Percentiles rank a stretch among this genome's conserved stretches.
phyloP scores from a whole-genome alignment of 116 monocot genomes.

The Phalaenopsis hybrid region DNA sequence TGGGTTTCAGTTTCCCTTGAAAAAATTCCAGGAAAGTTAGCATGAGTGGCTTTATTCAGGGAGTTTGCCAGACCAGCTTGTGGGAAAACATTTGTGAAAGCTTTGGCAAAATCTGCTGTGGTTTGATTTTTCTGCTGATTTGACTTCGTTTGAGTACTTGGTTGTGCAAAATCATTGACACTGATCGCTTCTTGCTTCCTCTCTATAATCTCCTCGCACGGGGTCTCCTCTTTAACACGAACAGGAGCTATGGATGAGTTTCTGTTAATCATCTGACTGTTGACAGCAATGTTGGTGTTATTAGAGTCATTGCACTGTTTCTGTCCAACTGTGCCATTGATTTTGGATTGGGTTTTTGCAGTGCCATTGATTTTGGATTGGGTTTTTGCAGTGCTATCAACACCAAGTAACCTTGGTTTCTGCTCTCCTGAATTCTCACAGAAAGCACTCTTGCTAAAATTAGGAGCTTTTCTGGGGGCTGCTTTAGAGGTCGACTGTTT shows the following conservation, averaged over 20 bases:
- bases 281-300: not conserved
- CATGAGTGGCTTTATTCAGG: slow-evolving; percentile 7
- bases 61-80: not conserved
- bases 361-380: too few relatives aligned
- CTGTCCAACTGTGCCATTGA: not conserved
- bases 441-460: not conserved
- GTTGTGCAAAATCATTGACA: not conserved
- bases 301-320: not conserved
- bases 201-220: not conserved
- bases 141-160: not conserved
- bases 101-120: slow-evolving; percentile 1
- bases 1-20: slow-evolving; percentile 10
- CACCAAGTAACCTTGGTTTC: slow-evolving; percentile 18
- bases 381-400: slow-evolving; percentile 9
- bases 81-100: not conserved
- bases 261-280: not conserved
- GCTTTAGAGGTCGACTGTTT: slow-evolving; percentile 6
- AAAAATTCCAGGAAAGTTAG: slow-evolving; percentile 10
- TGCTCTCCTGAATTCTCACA: slow-evolving; percentile 2
- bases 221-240: slow-evolving; percentile 9
- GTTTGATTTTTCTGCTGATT: slow-evolving; percentile 13
- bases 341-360: not conserved
- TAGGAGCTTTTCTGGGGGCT: slow-evolving; percentile 8
- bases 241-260: not conserved
- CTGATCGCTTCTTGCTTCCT: not conserved